Evolutionary conservation across 306 rosid species (phyloP).

Genomic region (Begonia masoniana): DNA sequence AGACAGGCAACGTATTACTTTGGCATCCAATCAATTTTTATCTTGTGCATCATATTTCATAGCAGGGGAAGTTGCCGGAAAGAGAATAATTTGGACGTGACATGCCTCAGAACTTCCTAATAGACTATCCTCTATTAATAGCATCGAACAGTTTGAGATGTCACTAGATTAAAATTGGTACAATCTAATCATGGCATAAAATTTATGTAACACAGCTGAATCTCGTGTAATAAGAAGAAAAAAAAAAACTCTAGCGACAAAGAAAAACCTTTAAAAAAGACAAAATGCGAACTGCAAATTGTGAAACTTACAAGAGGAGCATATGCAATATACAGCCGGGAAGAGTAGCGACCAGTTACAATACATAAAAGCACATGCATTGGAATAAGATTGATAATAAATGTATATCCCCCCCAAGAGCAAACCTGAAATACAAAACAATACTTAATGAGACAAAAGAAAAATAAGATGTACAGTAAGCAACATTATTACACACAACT

Average conservation of each 20-base stretch:
- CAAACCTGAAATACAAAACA: slow-evolving; percentile 86
- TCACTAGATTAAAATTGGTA: too few relatives aligned
- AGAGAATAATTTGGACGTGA: too few relatives aligned
- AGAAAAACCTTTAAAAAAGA: too few relatives aligned
- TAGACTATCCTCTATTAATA: too few relatives aligned
- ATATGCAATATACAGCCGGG: slow-evolving; percentile 89
- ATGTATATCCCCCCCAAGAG: slow-evolving; percentile 99
- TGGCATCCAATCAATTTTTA: too few relatives aligned
- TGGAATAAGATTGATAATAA: slow-evolving; percentile 95
- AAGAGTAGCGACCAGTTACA: slow-evolving; percentile 89
- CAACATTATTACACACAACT: slow-evolving; percentile 14
- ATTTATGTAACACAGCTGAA: too few relatives aligned
- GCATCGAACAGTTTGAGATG: too few relatives aligned
- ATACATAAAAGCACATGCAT: slow-evolving; percentile 97
- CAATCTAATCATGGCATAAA: too few relatives aligned
- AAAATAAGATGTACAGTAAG: slow-evolving; percentile 4
- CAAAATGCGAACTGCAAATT: slow-evolving; percentile 1
- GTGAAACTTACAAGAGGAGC: slow-evolving; percentile 86
- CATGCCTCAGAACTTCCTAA: too few relatives aligned
- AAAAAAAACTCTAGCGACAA: background rate
- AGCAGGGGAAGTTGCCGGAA: too few relatives aligned
- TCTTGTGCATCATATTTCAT: too few relatives aligned
- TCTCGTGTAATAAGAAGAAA: too few relatives aligned
- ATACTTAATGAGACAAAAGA: slow-evolving; percentile 39
- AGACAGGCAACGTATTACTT: background rate